Evolutionary conservation across 108 stramenopile species (phyloP).

Genomic region (Discostella stelligeroides): DNA sequence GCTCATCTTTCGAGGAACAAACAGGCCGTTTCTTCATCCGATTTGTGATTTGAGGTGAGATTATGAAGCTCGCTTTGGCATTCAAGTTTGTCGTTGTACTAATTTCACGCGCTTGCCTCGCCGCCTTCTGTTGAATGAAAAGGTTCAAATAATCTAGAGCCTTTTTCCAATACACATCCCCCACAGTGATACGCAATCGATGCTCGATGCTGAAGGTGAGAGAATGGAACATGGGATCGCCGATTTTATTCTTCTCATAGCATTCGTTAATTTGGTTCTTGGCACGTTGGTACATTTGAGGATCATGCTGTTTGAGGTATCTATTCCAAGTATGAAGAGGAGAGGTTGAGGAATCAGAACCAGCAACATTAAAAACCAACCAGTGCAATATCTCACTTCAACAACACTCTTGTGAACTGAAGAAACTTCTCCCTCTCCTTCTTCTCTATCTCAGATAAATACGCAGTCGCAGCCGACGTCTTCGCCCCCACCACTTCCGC

Average conservation of each 20-base stretch:
- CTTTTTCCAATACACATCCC: conserved; percentile 66
- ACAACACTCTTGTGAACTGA: conserved; percentile 47
- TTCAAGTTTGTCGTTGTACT: too few relatives aligned
- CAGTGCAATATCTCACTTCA: conserved; percentile 41
- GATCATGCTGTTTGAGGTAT: conserved; percentile 64
- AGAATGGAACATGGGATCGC: conserved; percentile 56
- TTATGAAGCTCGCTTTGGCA: too few relatives aligned
- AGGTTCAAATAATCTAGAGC: conserved; percentile 54
- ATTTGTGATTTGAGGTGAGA: too few relatives aligned
- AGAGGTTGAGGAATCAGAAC: background rate
- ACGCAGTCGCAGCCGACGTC: too few relatives aligned
- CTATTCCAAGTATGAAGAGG: background rate
- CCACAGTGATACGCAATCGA: conserved; percentile 55
- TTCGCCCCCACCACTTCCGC: too few relatives aligned
- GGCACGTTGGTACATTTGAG: conserved; percentile 47
- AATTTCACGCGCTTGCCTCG: too few relatives aligned
- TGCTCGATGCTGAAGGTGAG: conserved; percentile 59
- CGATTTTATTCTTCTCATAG: conserved; percentile 59
- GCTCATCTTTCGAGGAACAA: too few relatives aligned
- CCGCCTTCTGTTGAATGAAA: too few relatives aligned
- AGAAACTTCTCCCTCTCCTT: too few relatives aligned
- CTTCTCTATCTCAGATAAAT: too few relatives aligned
- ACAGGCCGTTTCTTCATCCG: too few relatives aligned
- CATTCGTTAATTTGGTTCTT: conserved; percentile 66
- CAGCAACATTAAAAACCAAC: background rate